Evolutionary conservation across 768 basidiomycete genomes (phyloP).

Genomic region (Lactifluus rugatus): DNA sequence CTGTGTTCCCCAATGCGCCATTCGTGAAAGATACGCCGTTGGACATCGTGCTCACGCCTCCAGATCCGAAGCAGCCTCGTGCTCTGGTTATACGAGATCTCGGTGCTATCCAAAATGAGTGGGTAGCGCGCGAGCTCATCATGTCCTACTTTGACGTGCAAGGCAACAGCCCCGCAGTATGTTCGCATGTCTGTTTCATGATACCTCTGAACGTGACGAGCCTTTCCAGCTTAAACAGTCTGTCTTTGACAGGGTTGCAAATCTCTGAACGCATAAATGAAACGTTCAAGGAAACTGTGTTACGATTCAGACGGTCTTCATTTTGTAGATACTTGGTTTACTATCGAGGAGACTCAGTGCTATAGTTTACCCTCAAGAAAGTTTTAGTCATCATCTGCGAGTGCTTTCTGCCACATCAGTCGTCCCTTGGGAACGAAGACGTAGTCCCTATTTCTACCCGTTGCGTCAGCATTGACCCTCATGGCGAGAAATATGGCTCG

Average conservation of each 20-base stretch:
- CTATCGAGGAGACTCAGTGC: background rate
- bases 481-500: background rate
- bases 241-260: conserved; percentile 30
- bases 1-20: conserved; percentile 63
- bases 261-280: background rate
- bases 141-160: conserved; percentile 65
- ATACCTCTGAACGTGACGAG: background rate
- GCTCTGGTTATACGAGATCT: conserved; percentile 60
- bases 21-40: conserved; percentile 58
- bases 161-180: conserved; percentile 62
- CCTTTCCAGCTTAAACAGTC: conserved; percentile 40
- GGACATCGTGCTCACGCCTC: conserved; percentile 58
- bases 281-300: background rate
- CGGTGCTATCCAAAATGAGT: conserved; percentile 60
- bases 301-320: background rate
- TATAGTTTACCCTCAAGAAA: background rate
- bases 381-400: background rate
- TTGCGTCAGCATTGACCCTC: background rate
- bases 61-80: conserved; percentile 38
- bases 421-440: background rate
- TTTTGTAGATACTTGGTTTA: background rate
- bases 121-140: conserved; percentile 66
- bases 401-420: background rate
- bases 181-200: conserved; percentile 23
- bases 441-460: conserved; percentile 6